phyloP scores from a whole-genome alignment of 371 early-diverging fungal species.

The Mycotypha africana region DNA sequence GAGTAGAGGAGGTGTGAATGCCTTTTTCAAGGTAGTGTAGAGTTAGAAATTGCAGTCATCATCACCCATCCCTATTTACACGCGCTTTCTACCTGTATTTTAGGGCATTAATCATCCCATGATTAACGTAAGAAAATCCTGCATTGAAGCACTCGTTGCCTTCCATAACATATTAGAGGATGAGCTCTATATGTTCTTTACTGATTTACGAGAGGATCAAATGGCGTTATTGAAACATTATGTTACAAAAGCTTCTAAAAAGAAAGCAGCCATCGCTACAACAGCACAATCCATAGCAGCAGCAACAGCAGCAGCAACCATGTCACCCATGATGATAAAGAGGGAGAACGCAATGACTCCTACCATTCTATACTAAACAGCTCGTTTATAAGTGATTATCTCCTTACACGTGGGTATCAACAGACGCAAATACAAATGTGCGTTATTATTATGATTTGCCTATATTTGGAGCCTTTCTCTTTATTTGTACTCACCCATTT shows the following conservation, averaged over 20 bases:
- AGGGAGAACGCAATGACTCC: no score
- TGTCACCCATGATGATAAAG: no score
- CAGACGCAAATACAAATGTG: no score
- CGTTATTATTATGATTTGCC: no score
- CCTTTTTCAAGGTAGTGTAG: slow-evolving; percentile 42
- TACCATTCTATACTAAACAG: no score
- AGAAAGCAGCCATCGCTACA: slow-evolving; percentile 33
- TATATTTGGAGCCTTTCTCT: no score
- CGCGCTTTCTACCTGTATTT: background rate
- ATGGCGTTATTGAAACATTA: slow-evolving; percentile 35
- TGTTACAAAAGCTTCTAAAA: slow-evolving; percentile 36
- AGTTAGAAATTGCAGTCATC: no score
- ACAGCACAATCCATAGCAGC: slow-evolving; percentile 3
- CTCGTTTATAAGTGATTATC: no score
- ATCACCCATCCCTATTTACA: no score
- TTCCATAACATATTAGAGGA: slow-evolving; percentile 42
- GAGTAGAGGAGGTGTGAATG: slow-evolving; percentile 31
- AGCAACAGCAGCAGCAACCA: background rate
- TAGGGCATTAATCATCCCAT: slow-evolving; percentile 39
- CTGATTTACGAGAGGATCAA: slow-evolving; percentile 42
- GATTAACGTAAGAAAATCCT: slow-evolving; percentile 40
- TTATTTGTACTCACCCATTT: no score
- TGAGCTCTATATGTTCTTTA: slow-evolving; percentile 31
- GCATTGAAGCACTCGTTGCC: slow-evolving; percentile 44
- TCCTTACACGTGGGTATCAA: background rate